A percentile compares a stretch with the other conserved stretches of the same genome.
phyloP scores from a whole-genome alignment of 345 rosid genomes.

The Litchi chinensis region DNA sequence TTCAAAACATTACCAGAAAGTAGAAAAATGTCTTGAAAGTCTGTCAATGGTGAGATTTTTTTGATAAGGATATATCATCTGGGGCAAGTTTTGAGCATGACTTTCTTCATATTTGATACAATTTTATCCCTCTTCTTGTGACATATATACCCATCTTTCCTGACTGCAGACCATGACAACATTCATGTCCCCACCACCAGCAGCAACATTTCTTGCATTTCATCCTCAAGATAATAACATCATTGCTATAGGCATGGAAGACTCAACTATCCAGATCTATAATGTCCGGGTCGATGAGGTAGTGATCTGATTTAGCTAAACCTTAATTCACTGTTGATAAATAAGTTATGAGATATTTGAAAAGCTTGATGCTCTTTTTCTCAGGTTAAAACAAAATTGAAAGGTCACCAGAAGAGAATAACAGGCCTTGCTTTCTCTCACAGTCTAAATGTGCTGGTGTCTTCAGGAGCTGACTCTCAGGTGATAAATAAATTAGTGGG shows the following conservation, averaged over 20 bases:
- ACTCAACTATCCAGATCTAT: constrained; percentile 71
- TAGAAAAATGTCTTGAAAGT: constrained; percentile 1
- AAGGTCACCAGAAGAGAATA: constrained; percentile 82
- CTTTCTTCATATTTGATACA: not conserved
- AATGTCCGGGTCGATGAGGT: constrained; percentile 73
- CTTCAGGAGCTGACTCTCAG: constrained; percentile 92
- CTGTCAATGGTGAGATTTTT: not conserved
- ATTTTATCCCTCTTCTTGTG: not conserved
- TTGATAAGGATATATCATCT: not conserved
- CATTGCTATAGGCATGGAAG: constrained; percentile 90
- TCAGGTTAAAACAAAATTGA: constrained; percentile 70
- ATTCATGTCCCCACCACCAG: constrained; percentile 83
- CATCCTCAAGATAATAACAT: constrained; percentile 72
- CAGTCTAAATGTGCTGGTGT: constrained; percentile 66
- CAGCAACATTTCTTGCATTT: constrained; percentile 81
- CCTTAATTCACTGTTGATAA: constrained; percentile 15
- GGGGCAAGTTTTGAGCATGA: not conserved
- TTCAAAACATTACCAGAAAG: not conserved
- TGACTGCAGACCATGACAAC: constrained; percentile 68
- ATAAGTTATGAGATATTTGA: not conserved
- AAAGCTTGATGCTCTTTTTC: constrained; percentile 10
- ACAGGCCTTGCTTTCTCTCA: constrained; percentile 92
- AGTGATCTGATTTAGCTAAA: constrained; percentile 16
- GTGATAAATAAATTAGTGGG: constrained; percentile 33
- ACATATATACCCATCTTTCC: constrained; percentile 5